Base-by-base conservation (phyloP, 345 rosid species). In the Rhodamnia rubescens region DNA sequence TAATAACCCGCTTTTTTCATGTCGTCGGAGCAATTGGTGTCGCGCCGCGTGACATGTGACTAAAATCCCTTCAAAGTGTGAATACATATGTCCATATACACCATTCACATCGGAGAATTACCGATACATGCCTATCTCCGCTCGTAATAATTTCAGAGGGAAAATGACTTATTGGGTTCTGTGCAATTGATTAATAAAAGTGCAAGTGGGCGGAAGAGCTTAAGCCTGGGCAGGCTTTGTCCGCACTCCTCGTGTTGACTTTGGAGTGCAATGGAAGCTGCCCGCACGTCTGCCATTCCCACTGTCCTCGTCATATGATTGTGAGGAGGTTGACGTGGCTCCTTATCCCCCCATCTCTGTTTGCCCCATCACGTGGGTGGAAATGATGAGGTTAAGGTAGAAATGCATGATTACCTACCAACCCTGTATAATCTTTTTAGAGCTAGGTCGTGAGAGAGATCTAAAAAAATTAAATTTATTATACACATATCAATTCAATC, bases 401-500 rank as follows among this genome's bases (percentile, higher is more conserved):
- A 36, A 36, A 18, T 5, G 26, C 80, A 69, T 10, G 80, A 69
- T 36, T 36, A 69, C 80, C 80, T 69, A 36, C 80, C 80, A 2
- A 69, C 47, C 3, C 1, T 36, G 47, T 9, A 10, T 36, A 9
- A 5, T 0, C 26, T 20, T 69, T 69, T 18, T 4, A 22, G n/a
- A 8, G n/a, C 5, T 24, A 11, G 12, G 27, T 24, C 26, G 7
- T 55, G 22, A 21, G 4, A 42, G 44, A 42, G 44, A 42, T 42
- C 44, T 4, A 42, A 20, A 8, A 55, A 16, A 8, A 0, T 18
- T 18, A 4, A 69, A 32, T 32, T 18, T 20, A 8, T 18, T 69
- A 16, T 36, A 0, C 0, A 2, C 0, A 1, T 18, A 0, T 2
- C 78, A 1, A 18, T 32, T 36, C 26, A 1, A 18, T 21, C 0